phyloP scores from a whole-genome alignment of 2,329 filamentous ascomycete species.

The Xenoacremonium recifei region DNA sequence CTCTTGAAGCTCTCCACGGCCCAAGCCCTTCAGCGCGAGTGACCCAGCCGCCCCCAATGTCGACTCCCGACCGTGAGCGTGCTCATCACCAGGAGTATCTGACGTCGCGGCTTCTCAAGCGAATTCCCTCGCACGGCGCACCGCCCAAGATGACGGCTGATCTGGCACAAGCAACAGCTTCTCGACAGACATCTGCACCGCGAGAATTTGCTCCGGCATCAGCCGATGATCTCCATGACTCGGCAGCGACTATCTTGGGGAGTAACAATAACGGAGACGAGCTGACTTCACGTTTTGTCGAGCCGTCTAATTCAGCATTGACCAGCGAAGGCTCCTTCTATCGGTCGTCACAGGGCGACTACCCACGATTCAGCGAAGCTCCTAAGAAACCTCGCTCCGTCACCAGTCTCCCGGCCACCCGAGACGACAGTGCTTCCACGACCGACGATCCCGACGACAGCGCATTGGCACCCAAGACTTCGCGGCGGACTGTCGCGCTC shows the following conservation, averaged over 20 bases:
- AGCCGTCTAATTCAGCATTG: constrained; percentile 47
- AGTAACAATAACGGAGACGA: constrained; percentile 40
- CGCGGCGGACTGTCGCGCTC: constrained; percentile 37
- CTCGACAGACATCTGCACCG: constrained; percentile 23
- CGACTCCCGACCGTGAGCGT: constrained; percentile 39
- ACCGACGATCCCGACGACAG: constrained; percentile 36
- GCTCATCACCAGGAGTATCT: constrained; percentile 62
- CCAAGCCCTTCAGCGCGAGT: constrained; percentile 1
- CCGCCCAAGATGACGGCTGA: constrained; percentile 66
- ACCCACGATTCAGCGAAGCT: constrained; percentile 31
- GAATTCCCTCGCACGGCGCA: constrained; percentile 59
- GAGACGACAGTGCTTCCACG: constrained; percentile 19
- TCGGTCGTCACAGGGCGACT: constrained; percentile 31
- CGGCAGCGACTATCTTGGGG: constrained; percentile 21
- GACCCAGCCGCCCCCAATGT: constrained; percentile 13
- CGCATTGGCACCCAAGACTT: constrained; percentile 46
- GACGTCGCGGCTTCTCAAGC: constrained; percentile 65
- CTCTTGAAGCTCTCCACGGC: not conserved
- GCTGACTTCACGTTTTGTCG: constrained; percentile 61
- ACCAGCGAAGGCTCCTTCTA: constrained; percentile 54
- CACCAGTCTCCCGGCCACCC: constrained; percentile 30
- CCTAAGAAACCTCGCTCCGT: constrained; percentile 43
- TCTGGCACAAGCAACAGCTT: constrained; percentile 34
- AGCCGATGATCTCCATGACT: constrained; percentile 24
- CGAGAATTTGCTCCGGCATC: constrained; percentile 35